Conservation (phyloP, 805 yeast genomes). For the Lipomyces chichibuensis region DNA sequence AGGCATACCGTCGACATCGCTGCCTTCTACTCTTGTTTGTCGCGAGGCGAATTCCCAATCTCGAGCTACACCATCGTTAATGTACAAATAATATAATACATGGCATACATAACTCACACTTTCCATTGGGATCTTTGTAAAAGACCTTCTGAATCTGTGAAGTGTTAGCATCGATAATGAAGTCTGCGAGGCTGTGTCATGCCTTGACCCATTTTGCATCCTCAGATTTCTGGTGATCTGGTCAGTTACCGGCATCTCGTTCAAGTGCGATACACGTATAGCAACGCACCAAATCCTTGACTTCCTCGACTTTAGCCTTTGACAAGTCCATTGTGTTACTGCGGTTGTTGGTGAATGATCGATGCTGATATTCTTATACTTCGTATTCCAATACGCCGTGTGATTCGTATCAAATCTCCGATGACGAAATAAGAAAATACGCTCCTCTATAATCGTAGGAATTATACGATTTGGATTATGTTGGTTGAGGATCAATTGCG, state of each 20-base stretch:
- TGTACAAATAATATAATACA: neutral
- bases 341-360: neutral
- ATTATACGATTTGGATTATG: neutral
- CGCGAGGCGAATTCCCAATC: slow-evolving; percentile 93
- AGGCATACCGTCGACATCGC: slow-evolving; percentile 67
- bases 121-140: slow-evolving; percentile 74
- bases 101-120: slow-evolving; percentile 26
- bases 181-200: neutral
- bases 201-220: slow-evolving; percentile 68
- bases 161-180: slow-evolving; percentile 35
- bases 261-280: neutral
- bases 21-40: slow-evolving; percentile 65
- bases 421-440: neutral
- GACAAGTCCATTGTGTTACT: slow-evolving; percentile 9
- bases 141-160: slow-evolving; percentile 58
- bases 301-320: slow-evolving; percentile 27
- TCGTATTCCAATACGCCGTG: neutral
- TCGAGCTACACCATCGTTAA: slow-evolving; percentile 46
- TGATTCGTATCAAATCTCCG: neutral
- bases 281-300: slow-evolving; percentile 27
- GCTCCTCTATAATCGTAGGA: neutral
- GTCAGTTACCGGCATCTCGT: neutral
- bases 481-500: neutral
- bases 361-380: neutral
- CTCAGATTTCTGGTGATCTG: slow-evolving; percentile 40